Evolutionary conservation across 805 yeast genomes (phyloP).

Genomic region (Clavispora santaluciae): DNA sequence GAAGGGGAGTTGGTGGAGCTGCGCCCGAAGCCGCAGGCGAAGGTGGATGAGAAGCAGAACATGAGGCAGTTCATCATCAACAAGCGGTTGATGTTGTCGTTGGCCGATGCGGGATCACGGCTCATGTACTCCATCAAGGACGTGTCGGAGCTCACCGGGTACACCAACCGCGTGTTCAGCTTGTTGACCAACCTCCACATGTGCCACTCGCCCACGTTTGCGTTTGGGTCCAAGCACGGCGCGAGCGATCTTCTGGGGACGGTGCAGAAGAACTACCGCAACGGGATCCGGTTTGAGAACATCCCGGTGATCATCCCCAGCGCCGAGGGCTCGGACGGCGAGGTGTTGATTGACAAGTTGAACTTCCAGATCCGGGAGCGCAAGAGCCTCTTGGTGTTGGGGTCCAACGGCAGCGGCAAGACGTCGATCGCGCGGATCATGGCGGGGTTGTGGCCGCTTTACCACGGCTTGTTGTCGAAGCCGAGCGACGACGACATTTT

Average conservation of each 20-base stretch:
- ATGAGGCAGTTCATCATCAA: conserved; percentile 89
- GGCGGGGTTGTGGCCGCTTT: conserved; percentile 91
- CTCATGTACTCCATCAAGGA: conserved; percentile 93
- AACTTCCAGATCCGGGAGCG: conserved; percentile 55
- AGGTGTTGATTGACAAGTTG: conserved; percentile 53
- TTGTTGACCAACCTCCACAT: conserved; percentile 74
- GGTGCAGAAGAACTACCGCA: conserved; percentile 62
- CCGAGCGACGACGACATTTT: conserved; percentile 66
- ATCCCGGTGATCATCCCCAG: conserved; percentile 81
- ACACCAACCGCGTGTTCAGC: conserved; percentile 79
- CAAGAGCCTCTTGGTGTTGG: conserved; percentile 73
- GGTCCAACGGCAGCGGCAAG: conserved; percentile 88
- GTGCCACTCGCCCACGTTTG: conserved; percentile 62
- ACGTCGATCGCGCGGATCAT: conserved; percentile 78
- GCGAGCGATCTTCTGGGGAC: conserved; percentile 68
- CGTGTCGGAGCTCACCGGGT: conserved; percentile 84
- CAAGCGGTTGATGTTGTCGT: conserved; percentile 81
- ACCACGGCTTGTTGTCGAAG: conserved; percentile 74
- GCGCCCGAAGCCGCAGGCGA: conserved; percentile 5
- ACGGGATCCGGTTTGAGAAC: conserved; percentile 77
- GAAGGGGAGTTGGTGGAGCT: conserved; percentile 15
- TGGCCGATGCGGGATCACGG: conserved; percentile 94
- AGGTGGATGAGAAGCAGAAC: conserved; percentile 46
- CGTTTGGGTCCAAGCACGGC: conserved; percentile 43
- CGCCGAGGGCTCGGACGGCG: conserved; percentile 52